These are phyloP conservation scores for grape (Vitis vinifera) DNA, from an alignment of 164 flowering plant species.

Conservation along the genomic window ASM3070453v1 NC_081807.1:2866001-2866500, in stretches of 20 bases:
- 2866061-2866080: slow-evolving; percentile 66
- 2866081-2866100: slow-evolving; percentile 99
- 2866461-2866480: slow-evolving; percentile 97
- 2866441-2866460: slow-evolving; percentile 5
- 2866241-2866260: no score
- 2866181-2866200: slow-evolving; percentile 86
- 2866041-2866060: background rate
- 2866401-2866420: no score
- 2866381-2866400: no score
- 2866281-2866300: no score
- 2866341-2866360: no score
- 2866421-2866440: no score
- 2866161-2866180: slow-evolving; percentile 99
- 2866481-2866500: slow-evolving; percentile 98
- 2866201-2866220: background rate
- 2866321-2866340: background rate
- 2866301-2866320: background rate
- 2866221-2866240: no score
- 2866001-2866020: background rate
- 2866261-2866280: no score
- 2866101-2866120: slow-evolving; percentile 96
- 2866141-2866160: slow-evolving; percentile 95
- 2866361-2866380: no score
- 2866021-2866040: background rate
- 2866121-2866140: slow-evolving; percentile 97